Conservation (phyloP, 2,329 filamentous ascomycete genomes). For the Cryoendolithus antarcticus region DNA sequence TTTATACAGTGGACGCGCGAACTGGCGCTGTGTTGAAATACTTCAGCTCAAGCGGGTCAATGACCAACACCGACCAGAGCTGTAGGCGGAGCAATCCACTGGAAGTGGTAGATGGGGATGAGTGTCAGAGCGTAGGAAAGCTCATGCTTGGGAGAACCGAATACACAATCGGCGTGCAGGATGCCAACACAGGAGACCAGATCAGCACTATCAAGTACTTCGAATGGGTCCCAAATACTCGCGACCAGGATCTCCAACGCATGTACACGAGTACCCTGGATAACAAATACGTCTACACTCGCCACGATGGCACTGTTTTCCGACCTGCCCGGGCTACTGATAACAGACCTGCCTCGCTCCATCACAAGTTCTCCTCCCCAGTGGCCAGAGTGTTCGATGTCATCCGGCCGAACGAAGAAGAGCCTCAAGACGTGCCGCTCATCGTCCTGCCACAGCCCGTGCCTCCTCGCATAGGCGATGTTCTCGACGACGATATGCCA, state of each 20-base stretch:
- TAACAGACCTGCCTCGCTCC: slow-evolving; percentile 9
- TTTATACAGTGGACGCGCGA: slow-evolving; percentile 78
- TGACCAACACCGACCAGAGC: slow-evolving; percentile 56
- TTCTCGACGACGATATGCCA: slow-evolving; percentile 24
- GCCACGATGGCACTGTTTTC: slow-evolving; percentile 72
- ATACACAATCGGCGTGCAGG: slow-evolving; percentile 78
- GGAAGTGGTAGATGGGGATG: slow-evolving; percentile 43
- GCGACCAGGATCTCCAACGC: slow-evolving; percentile 71
- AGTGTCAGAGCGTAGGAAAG: slow-evolving; percentile 69
- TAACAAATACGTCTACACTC: slow-evolving; percentile 76
- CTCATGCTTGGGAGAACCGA: slow-evolving; percentile 77
- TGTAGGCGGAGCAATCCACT: slow-evolving; percentile 59
- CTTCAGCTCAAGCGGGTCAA: slow-evolving; percentile 63
- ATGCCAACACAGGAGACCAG: slow-evolving; percentile 56
- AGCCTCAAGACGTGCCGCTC: slow-evolving; percentile 57
- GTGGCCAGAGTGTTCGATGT: slow-evolving; percentile 22
- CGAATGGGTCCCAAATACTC: slow-evolving; percentile 90
- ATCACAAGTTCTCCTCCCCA: slow-evolving; percentile 22
- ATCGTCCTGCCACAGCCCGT: slow-evolving; percentile 76
- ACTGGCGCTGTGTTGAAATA: slow-evolving; percentile 73
- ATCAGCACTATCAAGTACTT: slow-evolving; percentile 87
- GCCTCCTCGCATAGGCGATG: slow-evolving; percentile 39
- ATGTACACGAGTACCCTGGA: slow-evolving; percentile 75
- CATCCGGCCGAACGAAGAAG: slow-evolving; percentile 47
- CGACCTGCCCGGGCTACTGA: slow-evolving; percentile 11